Percentiles rank a stretch among this genome's conserved stretches.
These are phyloP conservation scores for Geranomyces variabilis DNA, from an alignment of 192 early-diverging fungal genomes.

Conservation along the genomic window DNA sequence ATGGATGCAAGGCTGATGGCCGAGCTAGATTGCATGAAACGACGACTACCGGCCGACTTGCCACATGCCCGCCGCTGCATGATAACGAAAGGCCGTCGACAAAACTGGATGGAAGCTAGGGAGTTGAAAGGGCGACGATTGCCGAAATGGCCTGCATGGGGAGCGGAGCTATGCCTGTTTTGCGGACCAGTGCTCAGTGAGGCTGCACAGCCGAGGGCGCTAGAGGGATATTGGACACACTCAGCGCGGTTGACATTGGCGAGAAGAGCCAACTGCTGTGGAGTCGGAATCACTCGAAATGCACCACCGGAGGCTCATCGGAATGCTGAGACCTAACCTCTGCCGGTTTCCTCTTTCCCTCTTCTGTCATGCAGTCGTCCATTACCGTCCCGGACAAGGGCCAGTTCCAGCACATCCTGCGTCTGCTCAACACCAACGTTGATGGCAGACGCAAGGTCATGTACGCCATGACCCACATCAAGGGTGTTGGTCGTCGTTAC, in stretches of 20 bases:
- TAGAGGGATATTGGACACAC: neutral
- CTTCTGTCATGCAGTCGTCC: conserved; percentile 32
- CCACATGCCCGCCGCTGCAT: neutral
- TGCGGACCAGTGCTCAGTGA: no score
- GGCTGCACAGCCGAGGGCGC: no score
- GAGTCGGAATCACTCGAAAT: neutral
- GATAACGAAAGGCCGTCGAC: neutral
- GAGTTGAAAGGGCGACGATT: neutral
- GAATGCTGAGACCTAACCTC: neutral
- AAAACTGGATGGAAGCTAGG: neutral
- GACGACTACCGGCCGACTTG: neutral
- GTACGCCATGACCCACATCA: conserved; percentile 95
- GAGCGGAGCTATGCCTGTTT: conserved; percentile 1
- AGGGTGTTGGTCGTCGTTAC: conserved; percentile 99
- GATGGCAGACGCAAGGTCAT: conserved; percentile 93
- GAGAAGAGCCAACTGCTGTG: neutral
- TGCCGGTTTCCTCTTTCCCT: neutral
- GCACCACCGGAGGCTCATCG: no score
- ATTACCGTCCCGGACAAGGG: conserved; percentile 57
- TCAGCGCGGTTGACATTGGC: neutral
- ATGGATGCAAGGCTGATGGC: conserved; percentile 5
- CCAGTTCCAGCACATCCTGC: conserved; percentile 96
- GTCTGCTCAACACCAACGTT: conserved; percentile 99
- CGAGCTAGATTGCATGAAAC: no score
- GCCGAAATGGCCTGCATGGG: neutral